Percentiles rank a stretch among this genome's conserved stretches.
Evolutionary conservation across 2,329 filamentous ascomycete species (phyloP).

Genomic region (Lojkania enalia): DNA sequence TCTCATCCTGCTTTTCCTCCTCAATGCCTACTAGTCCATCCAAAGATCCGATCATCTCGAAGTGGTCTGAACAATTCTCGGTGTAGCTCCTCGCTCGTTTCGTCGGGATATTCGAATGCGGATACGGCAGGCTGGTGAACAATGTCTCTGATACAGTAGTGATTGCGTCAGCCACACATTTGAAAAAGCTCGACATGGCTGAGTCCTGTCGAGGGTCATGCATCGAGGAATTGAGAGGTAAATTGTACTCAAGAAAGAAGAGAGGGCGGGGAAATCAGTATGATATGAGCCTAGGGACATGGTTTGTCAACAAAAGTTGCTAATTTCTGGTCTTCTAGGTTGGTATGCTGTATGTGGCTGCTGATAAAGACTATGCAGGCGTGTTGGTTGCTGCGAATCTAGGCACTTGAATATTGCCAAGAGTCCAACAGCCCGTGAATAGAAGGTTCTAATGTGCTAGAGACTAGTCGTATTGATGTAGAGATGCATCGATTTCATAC

Average conservation of each 20-base stretch:
- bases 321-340: too few relatives aligned
- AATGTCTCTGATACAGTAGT: neutral
- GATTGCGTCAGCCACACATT: constrained; percentile 1
- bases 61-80: constrained; percentile 8
- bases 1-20: constrained; percentile 2
- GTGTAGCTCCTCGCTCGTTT: constrained; percentile 3
- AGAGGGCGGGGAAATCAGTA: too few relatives aligned
- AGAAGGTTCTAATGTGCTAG: too few relatives aligned
- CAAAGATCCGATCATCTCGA: constrained; percentile 7
- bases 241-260: too few relatives aligned
- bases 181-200: constrained; percentile 4
- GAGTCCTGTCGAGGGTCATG: too few relatives aligned
- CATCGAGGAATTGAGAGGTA: too few relatives aligned
- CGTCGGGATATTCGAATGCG: neutral
- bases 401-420: neutral
- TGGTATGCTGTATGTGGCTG: too few relatives aligned
- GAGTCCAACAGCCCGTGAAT: too few relatives aligned
- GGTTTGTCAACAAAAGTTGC: too few relatives aligned
- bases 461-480: neutral
- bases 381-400: too few relatives aligned
- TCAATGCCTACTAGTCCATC: constrained; percentile 5
- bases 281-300: too few relatives aligned
- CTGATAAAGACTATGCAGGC: too few relatives aligned
- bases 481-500: constrained; percentile 18
- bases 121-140: neutral